Percentiles rank a stretch among this genome's conserved stretches.
Conservation (phyloP, 176 grass and related monocot species). For the Dactylis glomerata region DNA sequence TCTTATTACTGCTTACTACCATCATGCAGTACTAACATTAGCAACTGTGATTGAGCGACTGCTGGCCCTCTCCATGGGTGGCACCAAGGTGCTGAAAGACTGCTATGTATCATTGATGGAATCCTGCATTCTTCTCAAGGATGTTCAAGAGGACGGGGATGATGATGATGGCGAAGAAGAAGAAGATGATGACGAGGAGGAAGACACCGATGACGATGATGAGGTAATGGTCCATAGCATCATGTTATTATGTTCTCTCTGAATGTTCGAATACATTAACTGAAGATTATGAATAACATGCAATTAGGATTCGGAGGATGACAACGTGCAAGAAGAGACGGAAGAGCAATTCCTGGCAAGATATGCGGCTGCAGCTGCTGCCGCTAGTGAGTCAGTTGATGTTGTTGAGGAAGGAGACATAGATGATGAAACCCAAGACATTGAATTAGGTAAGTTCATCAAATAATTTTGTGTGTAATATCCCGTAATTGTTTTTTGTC, state of each 20-base stretch:
- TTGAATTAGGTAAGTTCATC: conserved; percentile 56
- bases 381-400: conserved; percentile 47
- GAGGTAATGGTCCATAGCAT: conserved; percentile 32
- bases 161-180: conserved; percentile 48
- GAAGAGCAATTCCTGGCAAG: conserved; percentile 77
- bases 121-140: conserved; percentile 61
- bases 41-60: conserved; percentile 52
- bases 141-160: conserved; percentile 53
- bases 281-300: not conserved
- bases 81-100: conserved; percentile 48
- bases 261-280: not conserved
- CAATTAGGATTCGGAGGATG: conserved; percentile 79
- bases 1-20: conserved; percentile 8
- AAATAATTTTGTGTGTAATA: not conserved
- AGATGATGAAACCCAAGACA: conserved; percentile 61
- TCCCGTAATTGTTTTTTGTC: not conserved
- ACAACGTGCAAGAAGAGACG: conserved; percentile 65
- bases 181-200: conserved; percentile 43
- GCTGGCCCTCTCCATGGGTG: conserved; percentile 33
- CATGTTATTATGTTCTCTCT: not conserved
- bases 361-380: conserved; percentile 49
- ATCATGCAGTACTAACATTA: conserved; percentile 58
- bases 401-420: conserved; percentile 67
- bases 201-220: conserved; percentile 35
- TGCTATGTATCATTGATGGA: conserved; percentile 78